Conservation (phyloP, 2,329 filamentous ascomycete genomes). For the Fonsecaea monophora region DNA sequence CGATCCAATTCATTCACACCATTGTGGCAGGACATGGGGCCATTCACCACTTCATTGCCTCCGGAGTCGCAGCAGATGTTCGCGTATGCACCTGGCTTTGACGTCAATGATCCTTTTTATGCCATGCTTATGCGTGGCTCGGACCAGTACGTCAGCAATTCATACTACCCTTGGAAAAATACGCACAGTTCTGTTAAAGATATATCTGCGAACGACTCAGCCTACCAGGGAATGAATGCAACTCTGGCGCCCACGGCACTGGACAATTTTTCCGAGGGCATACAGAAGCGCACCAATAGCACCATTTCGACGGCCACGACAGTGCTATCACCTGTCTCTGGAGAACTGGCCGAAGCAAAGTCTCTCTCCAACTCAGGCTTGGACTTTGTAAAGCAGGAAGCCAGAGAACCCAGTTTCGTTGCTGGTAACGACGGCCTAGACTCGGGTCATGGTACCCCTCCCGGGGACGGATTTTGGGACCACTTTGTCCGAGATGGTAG, state of each 20-base stretch:
- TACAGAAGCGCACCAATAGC: background rate
- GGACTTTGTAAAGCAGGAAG: conserved; percentile 37
- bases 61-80: conserved; percentile 62
- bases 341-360: conserved; percentile 8
- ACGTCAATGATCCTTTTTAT: conserved; percentile 54
- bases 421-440: conserved; percentile 9
- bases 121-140: conserved; percentile 56
- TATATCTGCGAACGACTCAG: conserved; percentile 40
- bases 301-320: conserved; percentile 6
- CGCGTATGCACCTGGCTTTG: conserved; percentile 49
- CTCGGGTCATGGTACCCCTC: conserved; percentile 35
- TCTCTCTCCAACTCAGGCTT: conserved; percentile 23
- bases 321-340: conserved; percentile 9
- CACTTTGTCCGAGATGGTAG: conserved; percentile 39
- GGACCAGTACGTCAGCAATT: conserved; percentile 49
- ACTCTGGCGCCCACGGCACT: conserved; percentile 50
- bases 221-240: conserved; percentile 48
- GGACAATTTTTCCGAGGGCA: conserved; percentile 36
- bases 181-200: conserved; percentile 43
- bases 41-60: conserved; percentile 59
- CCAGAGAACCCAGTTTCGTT: conserved; percentile 22
- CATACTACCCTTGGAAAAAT: conserved; percentile 55
- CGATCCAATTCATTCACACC: conserved; percentile 24
- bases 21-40: conserved; percentile 45
- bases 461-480: conserved; percentile 40